These are phyloP conservation scores for Pyrenophora tritici-repentis DNA, from an alignment of 2,329 filamentous ascomycete species.

Conservation along the genomic window DNA sequence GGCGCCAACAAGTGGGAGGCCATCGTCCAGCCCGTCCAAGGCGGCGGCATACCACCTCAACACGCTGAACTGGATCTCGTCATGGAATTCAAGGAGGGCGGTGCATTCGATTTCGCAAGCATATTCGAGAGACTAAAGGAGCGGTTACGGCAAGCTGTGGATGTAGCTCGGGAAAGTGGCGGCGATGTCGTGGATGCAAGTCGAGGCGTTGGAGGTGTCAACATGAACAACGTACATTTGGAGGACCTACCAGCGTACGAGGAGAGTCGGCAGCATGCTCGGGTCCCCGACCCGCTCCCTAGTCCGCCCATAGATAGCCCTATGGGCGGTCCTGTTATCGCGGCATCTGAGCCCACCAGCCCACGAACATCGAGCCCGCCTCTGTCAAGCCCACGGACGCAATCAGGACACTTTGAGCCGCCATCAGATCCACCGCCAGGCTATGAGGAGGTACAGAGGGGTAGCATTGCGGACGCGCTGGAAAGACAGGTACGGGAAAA, in stretches of 20 bases:
- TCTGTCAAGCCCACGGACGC: conserved; percentile 31
- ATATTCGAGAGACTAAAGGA: conserved; percentile 85
- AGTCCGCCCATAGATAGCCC: conserved; percentile 22
- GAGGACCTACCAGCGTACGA: conserved; percentile 91
- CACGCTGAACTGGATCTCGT: conserved; percentile 77
- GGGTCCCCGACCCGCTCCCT: conserved; percentile 40
- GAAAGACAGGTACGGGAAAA: conserved; percentile 55
- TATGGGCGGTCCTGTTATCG: conserved; percentile 19
- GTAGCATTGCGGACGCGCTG: conserved; percentile 74
- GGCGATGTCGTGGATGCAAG: conserved; percentile 47
- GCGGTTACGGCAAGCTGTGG: conserved; percentile 77
- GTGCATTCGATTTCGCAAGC: conserved; percentile 88
- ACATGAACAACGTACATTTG: conserved; percentile 70
- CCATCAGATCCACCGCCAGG: conserved; percentile 81
- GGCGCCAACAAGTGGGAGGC: conserved; percentile 90
- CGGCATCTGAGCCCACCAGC: conserved; percentile 26
- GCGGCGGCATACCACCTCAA: conserved; percentile 79
- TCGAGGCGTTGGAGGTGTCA: conserved; percentile 55
- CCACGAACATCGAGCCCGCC: conserved; percentile 34
- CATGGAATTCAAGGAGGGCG: conserved; percentile 90
- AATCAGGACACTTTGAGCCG: conserved; percentile 50
- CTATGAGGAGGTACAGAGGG: conserved; percentile 89
- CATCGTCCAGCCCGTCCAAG: conserved; percentile 76
- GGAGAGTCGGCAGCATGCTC: conserved; percentile 54
- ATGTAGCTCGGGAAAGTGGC: conserved; percentile 71